Conservation (phyloP, 73 alveolate genomes). For the Tetrahymena thermophila region DNA sequence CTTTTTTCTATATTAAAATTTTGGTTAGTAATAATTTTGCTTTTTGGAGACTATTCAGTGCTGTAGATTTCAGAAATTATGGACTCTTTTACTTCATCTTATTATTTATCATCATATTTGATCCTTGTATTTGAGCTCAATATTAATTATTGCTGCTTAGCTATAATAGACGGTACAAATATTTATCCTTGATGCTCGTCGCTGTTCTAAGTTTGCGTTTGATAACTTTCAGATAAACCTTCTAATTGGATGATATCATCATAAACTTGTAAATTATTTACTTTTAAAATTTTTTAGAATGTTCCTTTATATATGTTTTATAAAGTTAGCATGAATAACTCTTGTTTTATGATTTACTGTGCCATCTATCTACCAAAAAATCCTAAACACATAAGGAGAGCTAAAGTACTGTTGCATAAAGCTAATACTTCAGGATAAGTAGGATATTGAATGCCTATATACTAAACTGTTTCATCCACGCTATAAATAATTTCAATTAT, state of each 20-base stretch:
- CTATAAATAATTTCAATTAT: neutral
- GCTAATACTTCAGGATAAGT: neutral
- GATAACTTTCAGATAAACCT: neutral
- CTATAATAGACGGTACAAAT: neutral
- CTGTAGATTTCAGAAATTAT: neutral
- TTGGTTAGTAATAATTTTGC: neutral
- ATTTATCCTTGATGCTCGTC: neutral
- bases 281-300: no score
- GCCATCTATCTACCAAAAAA: neutral
- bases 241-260: neutral
- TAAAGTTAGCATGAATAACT: neutral
- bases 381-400: neutral
- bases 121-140: no score
- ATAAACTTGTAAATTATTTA: neutral
- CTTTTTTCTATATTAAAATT: neutral
- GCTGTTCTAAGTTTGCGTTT: neutral
- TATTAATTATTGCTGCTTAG: neutral
- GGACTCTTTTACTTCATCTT: neutral
- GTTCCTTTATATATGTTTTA: neutral
- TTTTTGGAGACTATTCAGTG: neutral
- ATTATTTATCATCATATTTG: neutral
- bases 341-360: neutral
- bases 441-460: neutral
- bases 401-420: neutral
- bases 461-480: neutral